phyloP scores from a whole-genome alignment of 306 rosid species.

The Vigna hirtella region DNA sequence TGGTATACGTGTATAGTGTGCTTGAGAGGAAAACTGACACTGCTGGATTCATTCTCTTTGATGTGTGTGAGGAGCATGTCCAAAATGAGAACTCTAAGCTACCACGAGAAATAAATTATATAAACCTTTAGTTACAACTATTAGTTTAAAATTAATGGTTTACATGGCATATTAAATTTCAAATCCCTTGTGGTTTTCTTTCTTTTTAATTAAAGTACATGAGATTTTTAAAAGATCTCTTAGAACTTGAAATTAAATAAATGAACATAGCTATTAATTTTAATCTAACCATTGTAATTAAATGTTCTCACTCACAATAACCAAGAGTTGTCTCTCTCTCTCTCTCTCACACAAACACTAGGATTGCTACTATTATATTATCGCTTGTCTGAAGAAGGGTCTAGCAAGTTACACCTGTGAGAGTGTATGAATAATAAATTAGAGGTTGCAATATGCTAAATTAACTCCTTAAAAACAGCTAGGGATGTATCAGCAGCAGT shows the following conservation, averaged over 20 bases:
- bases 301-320: neutral
- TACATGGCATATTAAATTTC: neutral
- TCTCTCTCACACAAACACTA: neutral
- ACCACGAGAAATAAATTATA: neutral
- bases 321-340: neutral
- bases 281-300: neutral
- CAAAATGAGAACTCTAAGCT: neutral
- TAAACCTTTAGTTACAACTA: neutral
- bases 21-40: neutral
- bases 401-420: neutral
- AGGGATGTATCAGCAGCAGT: neutral
- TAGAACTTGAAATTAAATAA: neutral
- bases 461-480: neutral
- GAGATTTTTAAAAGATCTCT: neutral
- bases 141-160: neutral
- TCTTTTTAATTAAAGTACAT: neutral
- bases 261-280: neutral
- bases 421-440: neutral
- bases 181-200: neutral
- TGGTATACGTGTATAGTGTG: neutral
- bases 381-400: neutral
- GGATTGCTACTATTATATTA: neutral
- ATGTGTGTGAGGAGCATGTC: neutral
- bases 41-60: conserved; percentile 9
- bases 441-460: neutral